Percentiles rank a stretch among this genome's conserved stretches.
Evolutionary conservation across 306 rosid species (phyloP).

Genomic region (Trifolium subterraneum): DNA sequence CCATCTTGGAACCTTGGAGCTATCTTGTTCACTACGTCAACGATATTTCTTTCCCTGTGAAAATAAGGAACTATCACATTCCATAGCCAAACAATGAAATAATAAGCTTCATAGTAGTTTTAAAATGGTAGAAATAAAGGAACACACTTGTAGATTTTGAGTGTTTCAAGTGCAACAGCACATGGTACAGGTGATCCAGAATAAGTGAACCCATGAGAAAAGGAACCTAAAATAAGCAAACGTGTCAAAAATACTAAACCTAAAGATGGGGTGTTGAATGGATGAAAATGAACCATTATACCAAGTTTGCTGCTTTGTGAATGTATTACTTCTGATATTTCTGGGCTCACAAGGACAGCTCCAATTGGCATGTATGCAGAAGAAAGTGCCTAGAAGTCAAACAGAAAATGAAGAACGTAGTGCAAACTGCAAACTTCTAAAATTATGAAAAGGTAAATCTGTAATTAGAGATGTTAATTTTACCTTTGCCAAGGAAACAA

Average conservation of each 20-base stretch:
- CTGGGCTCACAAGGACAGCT: constrained; percentile 89
- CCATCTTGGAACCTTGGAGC: constrained; percentile 89
- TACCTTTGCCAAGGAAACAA: constrained; percentile 93
- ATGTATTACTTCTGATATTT: constrained; percentile 80
- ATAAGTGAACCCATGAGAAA: constrained; percentile 92
- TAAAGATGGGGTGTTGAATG: constrained; percentile 20
- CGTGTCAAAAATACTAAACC: constrained; percentile 34
- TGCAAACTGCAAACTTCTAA: background rate
- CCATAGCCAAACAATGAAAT: constrained; percentile 19
- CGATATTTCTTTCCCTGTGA: constrained; percentile 82
- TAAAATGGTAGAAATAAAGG: constrained; percentile 24
- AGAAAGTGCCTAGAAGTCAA: constrained; percentile 80
- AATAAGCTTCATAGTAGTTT: constrained; percentile 20
- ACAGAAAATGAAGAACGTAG: constrained; percentile 30
- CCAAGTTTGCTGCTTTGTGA: constrained; percentile 91
- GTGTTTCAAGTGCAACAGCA: constrained; percentile 92
- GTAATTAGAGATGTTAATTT: constrained; percentile 26
- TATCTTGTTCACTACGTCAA: constrained; percentile 58
- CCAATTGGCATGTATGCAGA: constrained; percentile 91
- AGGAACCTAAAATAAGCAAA: constrained; percentile 51
- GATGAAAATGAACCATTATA: constrained; percentile 40
- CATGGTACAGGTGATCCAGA: constrained; percentile 91
- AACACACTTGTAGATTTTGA: constrained; percentile 87
- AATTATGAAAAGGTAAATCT: constrained; percentile 19
- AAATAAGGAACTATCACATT: constrained; percentile 38